Evolutionary conservation across 1,284 basidiomycete species (phyloP).

Genomic region (Sanghuangporus baumii): DNA sequence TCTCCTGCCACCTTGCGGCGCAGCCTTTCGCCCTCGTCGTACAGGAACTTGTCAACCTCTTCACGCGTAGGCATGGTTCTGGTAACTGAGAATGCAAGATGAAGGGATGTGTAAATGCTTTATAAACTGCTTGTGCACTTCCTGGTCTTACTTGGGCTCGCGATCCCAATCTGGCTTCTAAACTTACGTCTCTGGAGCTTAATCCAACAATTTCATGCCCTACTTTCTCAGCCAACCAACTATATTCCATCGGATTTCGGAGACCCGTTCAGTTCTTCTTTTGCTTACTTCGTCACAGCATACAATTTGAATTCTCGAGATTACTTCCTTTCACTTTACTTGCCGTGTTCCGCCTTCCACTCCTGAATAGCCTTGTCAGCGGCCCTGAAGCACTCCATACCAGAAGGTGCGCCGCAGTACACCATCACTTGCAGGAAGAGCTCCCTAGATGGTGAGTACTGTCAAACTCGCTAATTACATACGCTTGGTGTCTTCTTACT

Average conservation of each 20-base stretch:
- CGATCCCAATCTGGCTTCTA: neutral
- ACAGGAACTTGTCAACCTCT: conserved; percentile 14
- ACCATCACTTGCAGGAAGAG: conserved; percentile 14
- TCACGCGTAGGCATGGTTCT: conserved; percentile 7
- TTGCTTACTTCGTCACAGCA: neutral
- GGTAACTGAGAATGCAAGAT: neutral
- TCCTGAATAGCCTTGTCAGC: conserved; percentile 16
- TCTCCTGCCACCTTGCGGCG: conserved; percentile 17
- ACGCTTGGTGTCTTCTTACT: neutral
- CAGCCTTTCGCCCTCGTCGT: conserved; percentile 14
- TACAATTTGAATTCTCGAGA: neutral
- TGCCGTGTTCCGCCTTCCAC: conserved; percentile 14
- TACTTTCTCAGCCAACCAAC: neutral
- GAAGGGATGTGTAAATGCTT: neutral
- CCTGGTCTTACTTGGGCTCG: neutral
- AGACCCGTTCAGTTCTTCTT: neutral
- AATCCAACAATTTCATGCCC: too few species aligned
- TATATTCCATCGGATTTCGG: neutral
- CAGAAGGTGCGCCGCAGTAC: conserved; percentile 14
- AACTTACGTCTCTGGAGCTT: too few species aligned
- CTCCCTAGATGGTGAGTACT: conserved; percentile 1
- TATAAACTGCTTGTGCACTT: neutral
- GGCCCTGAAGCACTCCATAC: conserved; percentile 14
- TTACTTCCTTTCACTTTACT: neutral
- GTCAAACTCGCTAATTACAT: neutral